A percentile compares a stretch with the other conserved stretches of the same genome.
phyloP scores from a whole-genome alignment of 2,329 filamentous ascomycete genomes.

The Biscogniauxia mediterranea region DNA sequence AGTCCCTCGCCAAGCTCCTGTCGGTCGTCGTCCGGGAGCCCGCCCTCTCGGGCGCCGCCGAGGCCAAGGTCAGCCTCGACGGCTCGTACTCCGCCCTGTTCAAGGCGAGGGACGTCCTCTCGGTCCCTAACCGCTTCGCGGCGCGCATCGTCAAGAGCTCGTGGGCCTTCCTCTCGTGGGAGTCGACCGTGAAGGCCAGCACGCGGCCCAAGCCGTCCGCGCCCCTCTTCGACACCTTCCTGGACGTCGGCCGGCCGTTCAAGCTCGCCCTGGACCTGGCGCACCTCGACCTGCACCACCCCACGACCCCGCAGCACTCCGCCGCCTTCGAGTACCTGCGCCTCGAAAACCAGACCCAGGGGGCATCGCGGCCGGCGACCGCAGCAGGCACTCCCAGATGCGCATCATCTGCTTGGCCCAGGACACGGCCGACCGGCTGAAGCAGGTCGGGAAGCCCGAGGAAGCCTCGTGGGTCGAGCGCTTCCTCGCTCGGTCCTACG shows the following conservation, averaged over 20 bases:
- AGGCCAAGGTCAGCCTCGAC: conserved; percentile 43
- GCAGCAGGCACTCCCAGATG: conserved; percentile 3
- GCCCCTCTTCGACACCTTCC: conserved; percentile 51
- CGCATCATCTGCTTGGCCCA: conserved; percentile 22
- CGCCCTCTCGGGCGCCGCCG: conserved; percentile 26
- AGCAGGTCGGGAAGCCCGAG: conserved; percentile 20
- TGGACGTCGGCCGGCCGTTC: conserved; percentile 44
- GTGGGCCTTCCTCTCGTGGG: conserved; percentile 51
- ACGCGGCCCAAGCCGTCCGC: conserved; percentile 45
- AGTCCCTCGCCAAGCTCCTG: conserved; percentile 42
- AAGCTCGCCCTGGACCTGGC: conserved; percentile 46
- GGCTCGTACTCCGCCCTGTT: conserved; percentile 48
- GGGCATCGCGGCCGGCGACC: conserved; percentile 3
- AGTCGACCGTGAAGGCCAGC: conserved; percentile 51
- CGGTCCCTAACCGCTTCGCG: conserved; percentile 34
- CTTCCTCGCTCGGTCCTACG: conserved; percentile 16
- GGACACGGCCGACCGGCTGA: conserved; percentile 26
- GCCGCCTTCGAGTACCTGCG: conserved; percentile 48
- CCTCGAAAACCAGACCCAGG: conserved; percentile 5
- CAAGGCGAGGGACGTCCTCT: conserved; percentile 44
- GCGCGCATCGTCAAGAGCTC: conserved; percentile 38
- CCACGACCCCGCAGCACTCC: conserved; percentile 46
- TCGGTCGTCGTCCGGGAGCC: conserved; percentile 35
- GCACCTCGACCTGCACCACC: conserved; percentile 55
- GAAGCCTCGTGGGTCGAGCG: conserved; percentile 29